Conservation (phyloP, 306 rosid genomes). For the Neltuma alba region DNA sequence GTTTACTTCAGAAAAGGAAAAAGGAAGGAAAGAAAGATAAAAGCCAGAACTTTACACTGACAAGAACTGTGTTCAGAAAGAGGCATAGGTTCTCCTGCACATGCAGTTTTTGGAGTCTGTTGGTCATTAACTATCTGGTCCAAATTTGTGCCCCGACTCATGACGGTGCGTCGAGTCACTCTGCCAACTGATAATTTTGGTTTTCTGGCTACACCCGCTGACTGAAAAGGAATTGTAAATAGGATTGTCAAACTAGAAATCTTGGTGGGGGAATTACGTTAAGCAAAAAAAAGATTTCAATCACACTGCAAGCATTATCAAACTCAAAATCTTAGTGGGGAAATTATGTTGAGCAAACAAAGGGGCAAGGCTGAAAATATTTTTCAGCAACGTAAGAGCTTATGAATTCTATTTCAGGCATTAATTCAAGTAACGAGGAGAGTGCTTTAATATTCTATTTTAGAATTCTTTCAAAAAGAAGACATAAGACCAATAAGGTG, state of each 20-base stretch:
- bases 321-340: conserved; percentile 11
- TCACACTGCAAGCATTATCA: neutral
- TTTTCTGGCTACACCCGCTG: conserved; percentile 45
- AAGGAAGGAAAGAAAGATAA: neutral
- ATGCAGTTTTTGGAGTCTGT: conserved; percentile 34
- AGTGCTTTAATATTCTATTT: neutral
- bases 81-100: conserved; percentile 31
- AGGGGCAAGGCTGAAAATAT: neutral
- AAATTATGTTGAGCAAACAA: conserved; percentile 6
- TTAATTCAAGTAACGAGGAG: neutral
- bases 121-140: conserved; percentile 43
- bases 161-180: conserved; percentile 37
- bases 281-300: neutral
- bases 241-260: conserved; percentile 20
- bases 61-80: conserved; percentile 25
- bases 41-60: conserved; percentile 46
- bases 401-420: neutral
- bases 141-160: conserved; percentile 36
- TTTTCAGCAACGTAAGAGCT: conserved; percentile 1
- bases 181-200: conserved; percentile 43
- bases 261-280: conserved; percentile 2
- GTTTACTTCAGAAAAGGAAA: neutral
- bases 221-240: conserved; percentile 38
- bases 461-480: neutral
- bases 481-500: neutral